Percentiles rank a stretch among this genome's conserved stretches.
phyloP scores from a whole-genome alignment of 1,139 yeast species.

The Blastobotrys persicus region DNA sequence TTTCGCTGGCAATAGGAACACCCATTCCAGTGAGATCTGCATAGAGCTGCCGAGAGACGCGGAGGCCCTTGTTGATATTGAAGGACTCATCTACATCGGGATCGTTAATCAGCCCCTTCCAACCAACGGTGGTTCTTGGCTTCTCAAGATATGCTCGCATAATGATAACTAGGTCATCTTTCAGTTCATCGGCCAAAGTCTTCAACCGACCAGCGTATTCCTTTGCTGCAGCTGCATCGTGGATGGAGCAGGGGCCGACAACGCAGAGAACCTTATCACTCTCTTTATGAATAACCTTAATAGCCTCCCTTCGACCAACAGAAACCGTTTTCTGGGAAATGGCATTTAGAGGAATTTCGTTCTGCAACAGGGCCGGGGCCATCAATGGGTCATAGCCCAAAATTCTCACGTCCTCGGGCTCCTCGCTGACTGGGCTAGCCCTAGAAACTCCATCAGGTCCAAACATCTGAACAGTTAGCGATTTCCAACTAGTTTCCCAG shows the following conservation, averaged over 20 bases:
- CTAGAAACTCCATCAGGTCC: constrained; percentile 40
- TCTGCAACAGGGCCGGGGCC: constrained; percentile 81
- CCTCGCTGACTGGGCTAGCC: constrained; percentile 44
- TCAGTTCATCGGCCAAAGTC: constrained; percentile 63
- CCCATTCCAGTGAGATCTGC: constrained; percentile 70
- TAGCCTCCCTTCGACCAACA: constrained; percentile 72
- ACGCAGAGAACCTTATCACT: constrained; percentile 80
- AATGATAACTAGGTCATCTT: constrained; percentile 73
- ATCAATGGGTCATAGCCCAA: constrained; percentile 87
- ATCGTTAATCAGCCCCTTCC: constrained; percentile 98
- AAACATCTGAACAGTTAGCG: constrained; percentile 50
- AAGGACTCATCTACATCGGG: constrained; percentile 91
- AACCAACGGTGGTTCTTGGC: constrained; percentile 98
- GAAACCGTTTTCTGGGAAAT: constrained; percentile 65
- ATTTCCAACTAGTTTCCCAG: constrained; percentile 24
- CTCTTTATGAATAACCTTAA: constrained; percentile 63
- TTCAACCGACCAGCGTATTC: constrained; percentile 78
- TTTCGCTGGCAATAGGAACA: constrained; percentile 92
- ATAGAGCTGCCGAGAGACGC: constrained; percentile 82
- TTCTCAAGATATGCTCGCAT: constrained; percentile 98
- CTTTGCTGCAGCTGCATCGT: constrained; percentile 83
- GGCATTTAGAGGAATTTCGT: constrained; percentile 68
- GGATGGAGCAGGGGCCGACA: constrained; percentile 96
- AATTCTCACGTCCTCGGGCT: constrained; percentile 85
- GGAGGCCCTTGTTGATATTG: constrained; percentile 92